Percentiles rank a stretch among this genome's conserved stretches.
Evolutionary conservation across 176 grass and related monocot species (phyloP).

Genomic region (Puccinellia tenuiflora): DNA sequence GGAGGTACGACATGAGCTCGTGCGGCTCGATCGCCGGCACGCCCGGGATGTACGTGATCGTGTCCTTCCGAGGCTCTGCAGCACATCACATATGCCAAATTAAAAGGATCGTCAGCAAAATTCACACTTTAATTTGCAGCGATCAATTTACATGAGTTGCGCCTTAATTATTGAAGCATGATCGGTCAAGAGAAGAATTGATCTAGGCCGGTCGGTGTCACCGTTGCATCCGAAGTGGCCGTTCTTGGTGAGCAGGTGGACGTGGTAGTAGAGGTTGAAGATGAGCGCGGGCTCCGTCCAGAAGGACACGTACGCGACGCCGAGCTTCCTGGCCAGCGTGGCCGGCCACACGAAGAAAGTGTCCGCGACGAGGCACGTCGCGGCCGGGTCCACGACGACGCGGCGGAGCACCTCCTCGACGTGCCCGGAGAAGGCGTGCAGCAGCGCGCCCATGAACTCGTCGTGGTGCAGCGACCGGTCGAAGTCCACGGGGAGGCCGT

Average conservation of each 20-base stretch:
- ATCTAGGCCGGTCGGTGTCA: not conserved
- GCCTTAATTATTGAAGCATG: too few species aligned
- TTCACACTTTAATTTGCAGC: not conserved
- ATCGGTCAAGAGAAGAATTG: too few species aligned
- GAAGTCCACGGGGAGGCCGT: constrained; percentile 45
- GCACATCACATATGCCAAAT: not conserved
- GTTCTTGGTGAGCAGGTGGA: constrained; percentile 43
- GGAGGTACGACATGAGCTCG: constrained; percentile 63
- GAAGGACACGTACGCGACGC: constrained; percentile 54
- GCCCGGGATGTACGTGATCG: constrained; percentile 72
- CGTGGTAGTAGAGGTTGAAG: constrained; percentile 56
- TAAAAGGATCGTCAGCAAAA: not conserved
- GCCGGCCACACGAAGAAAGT: constrained; percentile 71
- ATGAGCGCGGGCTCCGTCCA: constrained; percentile 67
- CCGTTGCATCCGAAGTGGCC: constrained; percentile 51
- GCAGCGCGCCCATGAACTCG: constrained; percentile 41
- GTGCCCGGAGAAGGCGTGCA: constrained; percentile 42
- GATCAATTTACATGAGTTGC: too few species aligned
- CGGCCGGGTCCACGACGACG: constrained; percentile 30
- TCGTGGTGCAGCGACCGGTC: constrained; percentile 57
- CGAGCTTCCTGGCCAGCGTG: constrained; percentile 43
- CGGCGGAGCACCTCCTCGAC: constrained; percentile 58
- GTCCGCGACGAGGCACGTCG: constrained; percentile 52
- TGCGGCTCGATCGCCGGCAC: constrained; percentile 48
- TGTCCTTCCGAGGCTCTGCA: constrained; percentile 59